Percentiles rank a stretch among this genome's conserved stretches.
Conservation (phyloP, 2,329 filamentous ascomycete species). For the Stagonosporopsis cucurbitacearum region DNA sequence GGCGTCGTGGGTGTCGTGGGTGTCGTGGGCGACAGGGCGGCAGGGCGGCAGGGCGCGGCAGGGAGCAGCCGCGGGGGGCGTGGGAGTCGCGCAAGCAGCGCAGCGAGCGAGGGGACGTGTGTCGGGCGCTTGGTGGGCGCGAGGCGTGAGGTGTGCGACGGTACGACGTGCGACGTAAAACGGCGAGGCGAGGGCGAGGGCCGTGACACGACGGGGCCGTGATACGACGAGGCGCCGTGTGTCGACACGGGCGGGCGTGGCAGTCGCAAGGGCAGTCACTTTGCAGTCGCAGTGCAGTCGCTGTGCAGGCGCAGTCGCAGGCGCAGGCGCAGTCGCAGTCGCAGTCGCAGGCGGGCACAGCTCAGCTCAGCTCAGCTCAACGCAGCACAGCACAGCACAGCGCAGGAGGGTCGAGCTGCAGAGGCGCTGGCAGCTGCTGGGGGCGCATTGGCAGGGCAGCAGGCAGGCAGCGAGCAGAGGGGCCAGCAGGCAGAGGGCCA, state of each 20-base stretch:
- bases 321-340: not conserved
- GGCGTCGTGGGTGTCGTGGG: too few relatives aligned
- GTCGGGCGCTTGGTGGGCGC: constrained; percentile 8
- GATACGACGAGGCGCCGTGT: constrained; percentile 9
- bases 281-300: too few relatives aligned
- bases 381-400: too few relatives aligned
- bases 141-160: constrained; percentile 24
- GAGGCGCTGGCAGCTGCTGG: constrained; percentile 1
- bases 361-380: too few relatives aligned
- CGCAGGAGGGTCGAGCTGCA: not conserved
- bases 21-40: too few relatives aligned
- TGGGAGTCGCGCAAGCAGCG: constrained; percentile 23
- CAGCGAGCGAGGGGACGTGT: constrained; percentile 18
- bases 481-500: too few relatives aligned
- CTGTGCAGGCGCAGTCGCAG: not conserved
- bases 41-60: constrained; percentile 5
- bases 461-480: too few relatives aligned
- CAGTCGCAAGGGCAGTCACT: constrained; percentile 12
- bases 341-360: not conserved
- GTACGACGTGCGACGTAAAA: constrained; percentile 44
- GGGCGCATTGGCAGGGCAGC: not conserved
- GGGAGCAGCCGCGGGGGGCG: constrained; percentile 18
- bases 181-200: constrained; percentile 32
- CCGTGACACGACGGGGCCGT: constrained; percentile 18
- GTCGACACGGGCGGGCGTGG: too few relatives aligned